phyloP scores from a whole-genome alignment of 441 rosid species.

The Brassica balearica region DNA sequence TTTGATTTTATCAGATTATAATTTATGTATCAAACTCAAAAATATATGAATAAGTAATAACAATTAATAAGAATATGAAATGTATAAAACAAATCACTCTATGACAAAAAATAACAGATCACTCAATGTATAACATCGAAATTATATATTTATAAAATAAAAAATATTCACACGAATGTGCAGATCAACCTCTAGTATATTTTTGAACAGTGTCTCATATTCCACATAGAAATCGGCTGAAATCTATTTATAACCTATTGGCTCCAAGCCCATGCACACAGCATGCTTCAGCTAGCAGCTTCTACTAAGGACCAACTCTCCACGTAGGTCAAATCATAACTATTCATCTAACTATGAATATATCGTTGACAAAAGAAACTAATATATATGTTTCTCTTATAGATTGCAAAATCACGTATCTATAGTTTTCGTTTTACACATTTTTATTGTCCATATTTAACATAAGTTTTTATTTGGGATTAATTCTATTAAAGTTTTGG shows the following conservation, averaged over 20 bases:
- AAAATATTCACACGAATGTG: not conserved
- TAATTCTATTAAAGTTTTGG: not conserved
- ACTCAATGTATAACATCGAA: not conserved
- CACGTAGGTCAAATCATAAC: not conserved
- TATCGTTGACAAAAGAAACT: too few relatives aligned
- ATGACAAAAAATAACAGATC: too few relatives aligned
- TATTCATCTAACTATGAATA: too few relatives aligned
- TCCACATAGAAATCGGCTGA: constrained; percentile 1
- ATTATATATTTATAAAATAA: too few relatives aligned
- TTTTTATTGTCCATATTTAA: not conserved
- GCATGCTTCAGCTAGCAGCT: not conserved
- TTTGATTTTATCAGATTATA: too few relatives aligned
- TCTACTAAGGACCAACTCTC: not conserved
- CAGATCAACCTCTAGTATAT: not conserved
- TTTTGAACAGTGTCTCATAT: not conserved
- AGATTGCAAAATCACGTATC: not conserved
- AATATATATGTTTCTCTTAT: not conserved
- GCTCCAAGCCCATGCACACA: not conserved
- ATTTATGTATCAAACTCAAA: too few relatives aligned
- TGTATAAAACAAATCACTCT: too few relatives aligned
- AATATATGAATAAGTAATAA: too few relatives aligned
- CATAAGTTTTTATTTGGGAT: not conserved
- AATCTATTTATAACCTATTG: not conserved
- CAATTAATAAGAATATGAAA: too few relatives aligned
- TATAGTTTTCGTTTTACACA: not conserved